Evolutionary conservation across 495 filamentous ascomycete genomes (phyloP), one percentile per base, ranked within the genome.

Genomic region (Aspergillus sclerotioniger): DNA sequence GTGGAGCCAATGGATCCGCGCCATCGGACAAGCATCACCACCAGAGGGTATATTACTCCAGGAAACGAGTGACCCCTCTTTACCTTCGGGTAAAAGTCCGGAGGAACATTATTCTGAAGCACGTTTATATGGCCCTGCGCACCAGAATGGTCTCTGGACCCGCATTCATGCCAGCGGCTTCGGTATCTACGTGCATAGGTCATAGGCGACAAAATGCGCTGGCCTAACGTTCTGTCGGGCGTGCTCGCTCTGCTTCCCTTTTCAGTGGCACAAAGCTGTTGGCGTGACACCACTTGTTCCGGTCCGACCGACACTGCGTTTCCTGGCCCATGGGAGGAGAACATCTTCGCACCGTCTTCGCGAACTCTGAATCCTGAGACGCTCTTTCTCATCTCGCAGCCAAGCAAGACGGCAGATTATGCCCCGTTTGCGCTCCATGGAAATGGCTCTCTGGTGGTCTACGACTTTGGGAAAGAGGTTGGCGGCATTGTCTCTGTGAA

Each of bases 401-500:
- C 69, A 3, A 63, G 70, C 16, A 55, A 70, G 10, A 73, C 69
- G 10, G 56, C 58, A 21, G 51, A 65, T n/a, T 59, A 61, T 4
- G 49, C 59, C 4, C 62, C 69, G 51, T 59, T 67, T 3, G 64
- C 63, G 3, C 59, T 85, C 0, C 63, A 62, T 12, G 71, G 74
- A 6, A 79, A 80, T 65, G 76, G 80, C 25, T 79, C 80, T 1
- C 61, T 65, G 7, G 57, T 83, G 7, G 79, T 82, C 8, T 82
- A 80, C 54, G 82, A 85, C 57, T 87, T 85, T 57, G 83, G 81
- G 17, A 73, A 76, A 19, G 82, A 85, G 63, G 82, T 85, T 33
- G 83, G 84, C 16, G 82, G 82, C 8, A 75, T 85, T 50, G 67
- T 83, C 16, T 78, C 77, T 9, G 59, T 85, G 16, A 60, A 76